Conservation (phyloP, 2,329 filamentous ascomycete genomes). For the Aspergillus carbonarius region DNA sequence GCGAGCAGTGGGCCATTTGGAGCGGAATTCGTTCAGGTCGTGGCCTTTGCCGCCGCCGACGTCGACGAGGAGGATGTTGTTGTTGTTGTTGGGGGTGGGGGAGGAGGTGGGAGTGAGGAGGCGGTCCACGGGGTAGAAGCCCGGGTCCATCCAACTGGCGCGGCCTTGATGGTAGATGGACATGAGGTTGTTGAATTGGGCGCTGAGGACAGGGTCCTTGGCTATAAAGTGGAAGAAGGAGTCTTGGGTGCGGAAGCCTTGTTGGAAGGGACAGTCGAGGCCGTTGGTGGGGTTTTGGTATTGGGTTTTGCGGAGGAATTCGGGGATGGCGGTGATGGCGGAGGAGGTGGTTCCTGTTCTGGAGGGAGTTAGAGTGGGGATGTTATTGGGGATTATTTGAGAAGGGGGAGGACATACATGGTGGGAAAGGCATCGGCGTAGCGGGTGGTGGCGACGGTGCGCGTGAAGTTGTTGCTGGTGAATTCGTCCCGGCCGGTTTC, state of each 20-base stretch:
- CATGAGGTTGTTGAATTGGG: conserved; percentile 25
- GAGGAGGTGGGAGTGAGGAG: conserved; percentile 5
- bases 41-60: conserved; percentile 45
- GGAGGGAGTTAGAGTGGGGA: background rate
- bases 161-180: conserved; percentile 21
- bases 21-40: conserved; percentile 23
- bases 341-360: conserved; percentile 22
- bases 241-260: conserved; percentile 23
- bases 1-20: background rate
- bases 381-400: background rate
- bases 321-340: conserved; percentile 21
- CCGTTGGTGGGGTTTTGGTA: conserved; percentile 25
- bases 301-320: conserved; percentile 23
- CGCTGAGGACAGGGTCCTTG: conserved; percentile 16
- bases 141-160: conserved; percentile 23
- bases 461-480: conserved; percentile 33
- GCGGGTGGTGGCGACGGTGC: conserved; percentile 23
- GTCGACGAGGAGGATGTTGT: conserved; percentile 39
- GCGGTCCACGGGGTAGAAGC: conserved; percentile 28
- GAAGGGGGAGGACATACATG: conserved; percentile 18
- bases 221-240: conserved; percentile 26
- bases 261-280: conserved; percentile 23
- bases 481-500: conserved; percentile 36
- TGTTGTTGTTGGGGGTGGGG: background rate
- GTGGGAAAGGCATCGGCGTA: conserved; percentile 26